Evolutionary conservation across 495 filamentous ascomycete genomes (phyloP).

Genomic region (Aspergillus conjunctus): DNA sequence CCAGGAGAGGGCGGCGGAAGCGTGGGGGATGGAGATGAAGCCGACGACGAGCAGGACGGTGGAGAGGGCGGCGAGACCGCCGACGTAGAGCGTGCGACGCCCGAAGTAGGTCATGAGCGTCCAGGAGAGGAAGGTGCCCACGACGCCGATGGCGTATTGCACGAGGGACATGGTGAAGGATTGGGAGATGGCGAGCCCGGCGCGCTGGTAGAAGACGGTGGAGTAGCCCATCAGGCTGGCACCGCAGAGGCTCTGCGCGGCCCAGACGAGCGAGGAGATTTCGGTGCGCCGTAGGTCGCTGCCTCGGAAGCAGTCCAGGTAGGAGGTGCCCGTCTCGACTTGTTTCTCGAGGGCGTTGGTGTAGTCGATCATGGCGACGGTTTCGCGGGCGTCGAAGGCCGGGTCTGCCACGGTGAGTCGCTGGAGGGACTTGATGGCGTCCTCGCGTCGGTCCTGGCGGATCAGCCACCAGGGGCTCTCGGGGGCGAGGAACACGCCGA

Average conservation of each 20-base stretch:
- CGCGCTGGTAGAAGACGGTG: constrained; percentile 75
- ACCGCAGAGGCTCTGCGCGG: constrained; percentile 76
- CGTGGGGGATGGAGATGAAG: constrained; percentile 63
- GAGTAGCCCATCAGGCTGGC: constrained; percentile 79
- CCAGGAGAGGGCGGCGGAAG: constrained; percentile 54
- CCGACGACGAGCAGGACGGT: constrained; percentile 70
- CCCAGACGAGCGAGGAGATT: constrained; percentile 77
- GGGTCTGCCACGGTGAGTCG: constrained; percentile 63
- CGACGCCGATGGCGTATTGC: constrained; percentile 72
- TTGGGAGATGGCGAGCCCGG: constrained; percentile 59
- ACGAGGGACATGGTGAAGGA: constrained; percentile 72
- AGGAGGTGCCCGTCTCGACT: constrained; percentile 35
- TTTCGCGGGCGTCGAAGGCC: constrained; percentile 70
- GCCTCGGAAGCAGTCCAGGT: constrained; percentile 74
- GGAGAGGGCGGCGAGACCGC: constrained; percentile 65
- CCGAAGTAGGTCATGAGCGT: constrained; percentile 53
- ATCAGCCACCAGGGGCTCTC: constrained; percentile 85
- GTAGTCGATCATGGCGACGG: constrained; percentile 81
- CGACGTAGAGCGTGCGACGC: constrained; percentile 69
- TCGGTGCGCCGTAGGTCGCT: constrained; percentile 73
- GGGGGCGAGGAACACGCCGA: constrained; percentile 70
- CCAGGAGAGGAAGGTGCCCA: constrained; percentile 69
- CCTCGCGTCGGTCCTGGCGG: constrained; percentile 63
- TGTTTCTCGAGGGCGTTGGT: constrained; percentile 59
- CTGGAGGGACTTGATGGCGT: constrained; percentile 66